phyloP scores from a whole-genome alignment of 805 yeast species.

The Candida sithepensis region DNA sequence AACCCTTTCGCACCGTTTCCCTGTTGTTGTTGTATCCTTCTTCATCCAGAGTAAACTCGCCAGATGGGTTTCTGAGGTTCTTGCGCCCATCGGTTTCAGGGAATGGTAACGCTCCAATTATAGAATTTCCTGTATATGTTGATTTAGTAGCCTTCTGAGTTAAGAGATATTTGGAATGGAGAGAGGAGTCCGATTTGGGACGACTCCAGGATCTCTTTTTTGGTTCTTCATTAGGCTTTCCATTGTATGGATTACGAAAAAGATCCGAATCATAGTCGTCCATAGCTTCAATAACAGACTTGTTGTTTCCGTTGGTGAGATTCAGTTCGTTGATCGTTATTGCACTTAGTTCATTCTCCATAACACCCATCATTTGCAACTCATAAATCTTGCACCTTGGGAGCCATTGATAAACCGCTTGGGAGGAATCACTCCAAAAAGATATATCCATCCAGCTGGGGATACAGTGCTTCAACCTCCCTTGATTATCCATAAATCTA shows the following conservation, averaged over 20 bases:
- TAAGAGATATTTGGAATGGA: background rate
- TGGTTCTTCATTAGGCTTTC: background rate
- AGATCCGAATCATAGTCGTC: constrained; percentile 59
- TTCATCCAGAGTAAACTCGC: background rate
- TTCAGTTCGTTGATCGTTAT: constrained; percentile 61
- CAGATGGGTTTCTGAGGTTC: background rate
- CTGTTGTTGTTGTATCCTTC: background rate
- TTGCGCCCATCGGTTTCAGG: background rate
- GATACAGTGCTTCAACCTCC: constrained; percentile 62
- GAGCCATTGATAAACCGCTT: constrained; percentile 64
- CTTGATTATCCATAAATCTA: constrained; percentile 55
- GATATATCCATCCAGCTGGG: constrained; percentile 97
- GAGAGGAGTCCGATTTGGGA: background rate
- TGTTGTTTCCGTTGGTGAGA: constrained; percentile 24
- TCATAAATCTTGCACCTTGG: constrained; percentile 94
- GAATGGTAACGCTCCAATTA: background rate
- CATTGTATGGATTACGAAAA: constrained; percentile 32
- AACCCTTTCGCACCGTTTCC: constrained; percentile 9
- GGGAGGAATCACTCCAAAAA: constrained; percentile 67
- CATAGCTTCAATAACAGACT: constrained; percentile 58
- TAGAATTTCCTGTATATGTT: background rate
- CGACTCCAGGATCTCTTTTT: background rate
- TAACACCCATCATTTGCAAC: constrained; percentile 96
- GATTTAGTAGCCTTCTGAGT: constrained; percentile 1
- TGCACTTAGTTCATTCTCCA: constrained; percentile 82